A percentile compares a stretch with the other conserved stretches of the same genome.
Conservation (phyloP, 257 asterid species). For the Solanum paucissectum region DNA sequence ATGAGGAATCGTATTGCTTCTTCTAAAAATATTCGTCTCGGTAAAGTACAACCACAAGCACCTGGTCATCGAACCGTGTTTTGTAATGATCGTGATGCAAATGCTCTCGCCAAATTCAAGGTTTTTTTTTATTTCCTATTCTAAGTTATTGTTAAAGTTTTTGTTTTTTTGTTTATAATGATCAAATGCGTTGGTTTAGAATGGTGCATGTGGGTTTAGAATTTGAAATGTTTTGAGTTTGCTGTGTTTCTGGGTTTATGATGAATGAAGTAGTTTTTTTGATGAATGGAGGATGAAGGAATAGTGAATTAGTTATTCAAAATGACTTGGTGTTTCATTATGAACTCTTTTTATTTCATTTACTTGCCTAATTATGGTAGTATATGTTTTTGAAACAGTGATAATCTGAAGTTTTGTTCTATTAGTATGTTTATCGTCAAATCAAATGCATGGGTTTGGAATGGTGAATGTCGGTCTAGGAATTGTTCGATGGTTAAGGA, state of each 20-base stretch:
- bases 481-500: background rate
- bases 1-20: slow-evolving; percentile 22
- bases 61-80: slow-evolving; percentile 96
- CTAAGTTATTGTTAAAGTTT: background rate
- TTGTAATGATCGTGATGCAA: slow-evolving; percentile 92
- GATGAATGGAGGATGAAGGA: background rate
- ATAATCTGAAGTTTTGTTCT: background rate
- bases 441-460: background rate
- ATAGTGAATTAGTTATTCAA: background rate
- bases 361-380: background rate
- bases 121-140: slow-evolving; percentile 18
- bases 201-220: background rate
- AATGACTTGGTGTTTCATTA: background rate
- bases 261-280: background rate
- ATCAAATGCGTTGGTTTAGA: background rate
- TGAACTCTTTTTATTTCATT: background rate
- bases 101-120: slow-evolving; percentile 72
- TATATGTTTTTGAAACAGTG: background rate
- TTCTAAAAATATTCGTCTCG: slow-evolving; percentile 64
- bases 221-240: background rate
- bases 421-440: background rate
- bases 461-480: background rate
- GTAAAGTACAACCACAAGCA: slow-evolving; percentile 97
- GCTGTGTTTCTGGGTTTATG: background rate
- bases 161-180: background rate